Percentiles rank a stretch among this genome's conserved stretches.
These are phyloP conservation scores for Fusarium sp. DNA, from an alignment of 2,329 filamentous ascomycete species.

Conservation along the genomic window DNA sequence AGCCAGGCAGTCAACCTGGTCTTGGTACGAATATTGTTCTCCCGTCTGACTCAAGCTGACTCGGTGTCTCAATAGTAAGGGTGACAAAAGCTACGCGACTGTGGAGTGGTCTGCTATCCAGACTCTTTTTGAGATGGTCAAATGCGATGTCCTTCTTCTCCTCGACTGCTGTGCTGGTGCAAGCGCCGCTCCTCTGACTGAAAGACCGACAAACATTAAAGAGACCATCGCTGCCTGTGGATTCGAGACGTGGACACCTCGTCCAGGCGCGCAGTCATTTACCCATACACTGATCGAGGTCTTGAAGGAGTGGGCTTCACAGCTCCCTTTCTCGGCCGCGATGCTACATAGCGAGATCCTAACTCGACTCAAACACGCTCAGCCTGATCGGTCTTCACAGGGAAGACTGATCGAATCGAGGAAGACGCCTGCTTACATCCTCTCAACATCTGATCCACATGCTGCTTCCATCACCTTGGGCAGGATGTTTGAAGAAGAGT, in stretches of 20 bases:
- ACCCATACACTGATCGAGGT: slow-evolving; percentile 41
- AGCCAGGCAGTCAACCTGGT: slow-evolving; percentile 41
- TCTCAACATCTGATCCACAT: slow-evolving; percentile 39
- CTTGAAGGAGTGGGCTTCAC: slow-evolving; percentile 39
- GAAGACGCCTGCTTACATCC: slow-evolving; percentile 41
- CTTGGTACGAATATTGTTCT: slow-evolving; percentile 27
- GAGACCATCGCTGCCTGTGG: slow-evolving; percentile 42
- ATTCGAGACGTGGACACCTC: slow-evolving; percentile 41
- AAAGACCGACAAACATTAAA: slow-evolving; percentile 41
- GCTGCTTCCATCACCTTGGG: slow-evolving; percentile 40
- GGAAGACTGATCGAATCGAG: slow-evolving; percentile 38
- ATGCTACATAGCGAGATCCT: slow-evolving; percentile 43
- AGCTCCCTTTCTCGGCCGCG: slow-evolving; percentile 40
- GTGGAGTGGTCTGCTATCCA: slow-evolving; percentile 44
- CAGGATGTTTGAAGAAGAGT: slow-evolving; percentile 31
- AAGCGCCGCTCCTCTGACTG: slow-evolving; percentile 39
- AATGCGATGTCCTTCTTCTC: slow-evolving; percentile 39
- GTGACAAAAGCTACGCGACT: slow-evolving; percentile 37
- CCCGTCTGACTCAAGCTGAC: slow-evolving; percentile 14
- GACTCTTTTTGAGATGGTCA: slow-evolving; percentile 41
- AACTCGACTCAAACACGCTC: slow-evolving; percentile 40
- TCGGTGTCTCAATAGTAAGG: slow-evolving; percentile 27
- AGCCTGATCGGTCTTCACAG: slow-evolving; percentile 34
- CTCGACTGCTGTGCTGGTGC: slow-evolving; percentile 42
- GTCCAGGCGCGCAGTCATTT: slow-evolving; percentile 39